These are phyloP conservation scores for sorghum (Sorghum bicolor) DNA, from an alignment of 176 grass and related monocot species.

Conservation along the genomic window Sorghum_bicolor_NCBIv3 NC_012872.2:54374001-54374500, in stretches of 20 bases:
- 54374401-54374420: conserved; percentile 34
- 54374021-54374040: not conserved
- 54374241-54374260: not conserved
- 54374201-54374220: not conserved
- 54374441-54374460: conserved; percentile 4
- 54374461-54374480: not conserved
- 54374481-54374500: not conserved
- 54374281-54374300: not conserved
- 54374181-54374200: not conserved
- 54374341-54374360: conserved; percentile 38
- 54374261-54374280: not conserved
- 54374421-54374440: not conserved
- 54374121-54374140: not conserved
- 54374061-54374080: not conserved
- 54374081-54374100: not conserved
- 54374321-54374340: conserved; percentile 51
- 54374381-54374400: conserved; percentile 37
- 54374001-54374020: not conserved
- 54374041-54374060: not conserved
- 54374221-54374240: not conserved
- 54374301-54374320: conserved; percentile 40
- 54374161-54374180: not conserved
- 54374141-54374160: not conserved
- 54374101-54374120: not conserved
- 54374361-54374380: conserved; percentile 27